Base-by-base conservation (phyloP, 495 filamentous ascomycete species). In the Aspergillus saccharolyticus region DNA sequence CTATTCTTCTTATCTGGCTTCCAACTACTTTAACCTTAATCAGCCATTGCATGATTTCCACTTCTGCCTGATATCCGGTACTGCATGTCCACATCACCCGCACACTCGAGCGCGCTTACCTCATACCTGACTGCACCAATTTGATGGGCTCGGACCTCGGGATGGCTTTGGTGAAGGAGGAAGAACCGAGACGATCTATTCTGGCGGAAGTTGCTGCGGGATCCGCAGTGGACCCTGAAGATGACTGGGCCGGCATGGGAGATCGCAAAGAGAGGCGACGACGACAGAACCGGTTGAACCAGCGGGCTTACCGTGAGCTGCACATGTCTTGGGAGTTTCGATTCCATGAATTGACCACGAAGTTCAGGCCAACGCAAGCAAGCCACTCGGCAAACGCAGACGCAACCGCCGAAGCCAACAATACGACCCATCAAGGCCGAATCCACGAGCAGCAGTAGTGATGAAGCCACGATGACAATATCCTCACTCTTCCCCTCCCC, bases 281-380 rank as follows among this genome's bases (percentile, higher is more conserved):
- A 45, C 58, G 68, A 28, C 76, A 79, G 60, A 79, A 79, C 59
- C 66, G 76, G 14, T 48, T 77, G 17, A 76, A 78, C 53, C 75
- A 79, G 59, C 60, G 75, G 48, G 74, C 75, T 18, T 70, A 64
- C 50, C 64, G 75, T 77, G 47, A 57, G 70, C 58, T 20, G 22
- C 17, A 21, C n/a, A 44, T 53, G 25, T 56, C n/a, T 0, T 58
- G 21, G 56, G 55, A 4, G 60, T 56, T 9, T 52, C 56, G 60
- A 17, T 47, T 51, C 42, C 16, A 18, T 16, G 48, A 22, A 43
- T 6, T 43, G 4, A 61, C 42, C 2, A 42, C 24, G 10, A 16
- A 3, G 6, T 2, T 15, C 51, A 67, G 65, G 65, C 8, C 53
- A 67, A 57, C 62, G 65, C 39, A 64, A 60, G 55, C 59, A 58